Base-by-base conservation (phyloP, 2,329 filamentous ascomycete species). In the Fusarium chaquense region DNA sequence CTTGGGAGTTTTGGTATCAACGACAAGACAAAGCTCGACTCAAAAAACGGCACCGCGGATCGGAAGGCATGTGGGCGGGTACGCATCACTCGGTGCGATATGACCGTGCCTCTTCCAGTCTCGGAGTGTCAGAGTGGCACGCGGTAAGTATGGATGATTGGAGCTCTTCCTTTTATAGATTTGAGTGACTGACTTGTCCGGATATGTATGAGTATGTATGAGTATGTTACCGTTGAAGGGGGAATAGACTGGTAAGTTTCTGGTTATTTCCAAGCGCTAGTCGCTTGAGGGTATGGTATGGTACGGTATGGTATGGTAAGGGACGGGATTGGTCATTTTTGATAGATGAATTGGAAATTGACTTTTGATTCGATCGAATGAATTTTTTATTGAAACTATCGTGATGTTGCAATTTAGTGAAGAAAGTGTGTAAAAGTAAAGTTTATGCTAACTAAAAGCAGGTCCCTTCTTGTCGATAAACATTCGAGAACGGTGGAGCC, bases 401-500 rank as follows among this genome's bases (percentile, higher is more conserved):
- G 22, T 28, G 30, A 49, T 24, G 32, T 49, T 35, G 18, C 18
- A 10, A 22, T 36, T 24, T 24, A 26, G 16, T 26, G 30, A 22
- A 40, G 35, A 22, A 26, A 11, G 26, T 26, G 41, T 46, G 47
- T 24, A 40, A 18, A 5, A 52, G 16, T n/a, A 41, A 52, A 15
- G 49, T 52, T 52, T 40, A 6, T 28, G n/a, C 49, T 52, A 52
- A 52, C 49, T 52, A 41, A 41, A 52, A 52, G 49, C 49, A 52
- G 35, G 24, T 20, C 18, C 18, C 6, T 52, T n/a, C 11, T 26
- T 52, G 49, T 20, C 24, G 24, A 51, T 51, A 40, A 40, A 40
- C 33, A n/a, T 51, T 22, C 33, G 33, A 50, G 47, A 49, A 20
- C 30, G 18, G 16, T 16, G 18, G n/a, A 18, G 35, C 20, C 24